These are phyloP conservation scores for Borovskyia barvae DNA, from an alignment of 208 protist species.

Conservation along the genomic window DNA sequence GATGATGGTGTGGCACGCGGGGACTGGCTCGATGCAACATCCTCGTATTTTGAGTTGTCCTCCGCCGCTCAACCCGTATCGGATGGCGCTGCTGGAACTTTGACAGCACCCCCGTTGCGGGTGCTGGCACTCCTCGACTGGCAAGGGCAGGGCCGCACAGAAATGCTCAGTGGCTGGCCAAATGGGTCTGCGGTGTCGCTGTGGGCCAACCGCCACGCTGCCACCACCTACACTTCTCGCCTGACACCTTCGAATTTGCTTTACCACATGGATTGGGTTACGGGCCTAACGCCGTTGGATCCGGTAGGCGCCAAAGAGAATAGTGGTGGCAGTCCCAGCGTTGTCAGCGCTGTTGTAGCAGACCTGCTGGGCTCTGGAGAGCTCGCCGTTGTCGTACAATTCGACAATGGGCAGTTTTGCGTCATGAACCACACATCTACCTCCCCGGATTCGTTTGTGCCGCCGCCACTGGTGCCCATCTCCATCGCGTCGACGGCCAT, in stretches of 20 bases:
- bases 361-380: conserved; percentile 38
- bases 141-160: conserved; percentile 17
- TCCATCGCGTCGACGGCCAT: not conserved
- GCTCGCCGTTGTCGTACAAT: conserved; percentile 45
- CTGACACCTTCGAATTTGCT: not conserved
- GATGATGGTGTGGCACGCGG: conserved; percentile 10
- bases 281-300: not conserved
- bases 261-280: conserved; percentile 8
- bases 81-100: not conserved
- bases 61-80: not conserved
- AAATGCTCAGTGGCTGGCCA: conserved; percentile 23
- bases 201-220: conserved; percentile 7
- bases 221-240: conserved; percentile 6
- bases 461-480: not conserved
- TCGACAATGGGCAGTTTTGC: conserved; percentile 36
- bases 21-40: conserved; percentile 15
- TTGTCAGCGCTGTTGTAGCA: conserved; percentile 51
- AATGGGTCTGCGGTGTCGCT: conserved; percentile 14
- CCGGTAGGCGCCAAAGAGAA: too few relatives aligned
- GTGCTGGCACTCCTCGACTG: conserved; percentile 21
- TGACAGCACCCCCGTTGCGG: conserved; percentile 12
- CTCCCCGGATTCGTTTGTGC: not conserved
- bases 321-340: not conserved
- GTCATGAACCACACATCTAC: conserved; percentile 16
- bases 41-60: conserved; percentile 7